Evolutionary conservation across 2,329 filamentous ascomycete genomes (phyloP).

Genomic region (Cercospora sp.): DNA sequence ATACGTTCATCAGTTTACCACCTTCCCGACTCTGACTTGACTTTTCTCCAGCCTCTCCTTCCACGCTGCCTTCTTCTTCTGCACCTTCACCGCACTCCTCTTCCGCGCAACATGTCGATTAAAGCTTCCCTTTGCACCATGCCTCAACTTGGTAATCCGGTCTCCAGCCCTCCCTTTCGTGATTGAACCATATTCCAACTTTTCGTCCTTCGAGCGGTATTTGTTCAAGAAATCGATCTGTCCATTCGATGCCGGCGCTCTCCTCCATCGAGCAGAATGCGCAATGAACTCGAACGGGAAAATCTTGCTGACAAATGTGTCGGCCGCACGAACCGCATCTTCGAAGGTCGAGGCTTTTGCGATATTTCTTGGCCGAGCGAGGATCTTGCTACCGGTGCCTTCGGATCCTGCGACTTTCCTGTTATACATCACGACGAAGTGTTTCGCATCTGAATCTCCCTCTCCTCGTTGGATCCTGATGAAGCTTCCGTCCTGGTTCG

Average conservation of each 20-base stretch:
- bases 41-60: constrained; percentile 39
- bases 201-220: constrained; percentile 55
- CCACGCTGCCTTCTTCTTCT: constrained; percentile 51
- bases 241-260: constrained; percentile 57
- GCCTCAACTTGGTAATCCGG: constrained; percentile 89
- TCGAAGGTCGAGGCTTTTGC: constrained; percentile 65
- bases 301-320: constrained; percentile 55
- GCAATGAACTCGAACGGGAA: constrained; percentile 61
- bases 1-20: neutral
- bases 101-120: constrained; percentile 34
- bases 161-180: constrained; percentile 81
- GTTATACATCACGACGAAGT: constrained; percentile 46
- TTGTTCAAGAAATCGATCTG: constrained; percentile 72
- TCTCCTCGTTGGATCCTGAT: constrained; percentile 50
- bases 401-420: constrained; percentile 40
- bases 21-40: constrained; percentile 1
- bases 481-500: constrained; percentile 61
- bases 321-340: constrained; percentile 78
- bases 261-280: constrained; percentile 69
- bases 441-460: constrained; percentile 34
- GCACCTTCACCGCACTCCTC: constrained; percentile 38
- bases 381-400: constrained; percentile 53
- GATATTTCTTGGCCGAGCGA: constrained; percentile 67
- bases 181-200: constrained; percentile 58
- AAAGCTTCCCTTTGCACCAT: constrained; percentile 72